Conservation (phyloP, 192 early-diverging fungal genomes). For the Geranomyces michiganensis region DNA sequence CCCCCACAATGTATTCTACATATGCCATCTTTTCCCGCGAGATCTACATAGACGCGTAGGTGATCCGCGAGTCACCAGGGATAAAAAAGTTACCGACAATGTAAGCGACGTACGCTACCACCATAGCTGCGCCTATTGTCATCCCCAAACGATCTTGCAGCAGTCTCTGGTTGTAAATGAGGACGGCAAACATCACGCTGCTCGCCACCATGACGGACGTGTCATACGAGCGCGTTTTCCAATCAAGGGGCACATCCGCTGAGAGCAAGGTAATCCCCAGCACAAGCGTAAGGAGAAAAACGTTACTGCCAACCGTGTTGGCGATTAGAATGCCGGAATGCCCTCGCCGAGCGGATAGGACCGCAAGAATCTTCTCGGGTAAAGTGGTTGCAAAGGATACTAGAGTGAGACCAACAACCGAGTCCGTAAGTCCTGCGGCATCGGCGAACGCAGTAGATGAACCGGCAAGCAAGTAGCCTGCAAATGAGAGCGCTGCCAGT, state of each 20-base stretch:
- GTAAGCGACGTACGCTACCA: slow-evolving; percentile 15
- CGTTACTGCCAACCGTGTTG: slow-evolving; percentile 24
- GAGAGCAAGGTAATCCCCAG: slow-evolving; percentile 4
- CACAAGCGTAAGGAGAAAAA: slow-evolving; percentile 16
- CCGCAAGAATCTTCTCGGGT: slow-evolving; percentile 25
- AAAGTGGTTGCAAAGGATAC: slow-evolving; percentile 19
- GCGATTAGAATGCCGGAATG: slow-evolving; percentile 19
- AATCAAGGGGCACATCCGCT: slow-evolving; percentile 6
- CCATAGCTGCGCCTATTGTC: not conserved
- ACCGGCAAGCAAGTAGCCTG: slow-evolving; percentile 14
- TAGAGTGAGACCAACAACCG: slow-evolving; percentile 15
- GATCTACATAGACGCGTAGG: too few relatives aligned
- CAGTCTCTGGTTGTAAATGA: not conserved
- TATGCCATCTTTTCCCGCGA: too few relatives aligned
- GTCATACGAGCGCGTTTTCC: slow-evolving; percentile 18
- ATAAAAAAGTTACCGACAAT: slow-evolving; percentile 20
- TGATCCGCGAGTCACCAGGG: not conserved
- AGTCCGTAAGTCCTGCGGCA: slow-evolving; percentile 5
- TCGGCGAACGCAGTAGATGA: slow-evolving; percentile 22
- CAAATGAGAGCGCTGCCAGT: slow-evolving; percentile 14
- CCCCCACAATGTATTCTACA: too few relatives aligned
- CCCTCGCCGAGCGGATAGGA: slow-evolving; percentile 15
- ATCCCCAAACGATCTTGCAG: not conserved
- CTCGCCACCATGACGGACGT: slow-evolving; percentile 11
- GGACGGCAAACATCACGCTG: not conserved